A percentile compares a stretch with the other conserved stretches of the same genome.
Conservation (phyloP, 1,139 yeast species). For the Candida smagusa region DNA sequence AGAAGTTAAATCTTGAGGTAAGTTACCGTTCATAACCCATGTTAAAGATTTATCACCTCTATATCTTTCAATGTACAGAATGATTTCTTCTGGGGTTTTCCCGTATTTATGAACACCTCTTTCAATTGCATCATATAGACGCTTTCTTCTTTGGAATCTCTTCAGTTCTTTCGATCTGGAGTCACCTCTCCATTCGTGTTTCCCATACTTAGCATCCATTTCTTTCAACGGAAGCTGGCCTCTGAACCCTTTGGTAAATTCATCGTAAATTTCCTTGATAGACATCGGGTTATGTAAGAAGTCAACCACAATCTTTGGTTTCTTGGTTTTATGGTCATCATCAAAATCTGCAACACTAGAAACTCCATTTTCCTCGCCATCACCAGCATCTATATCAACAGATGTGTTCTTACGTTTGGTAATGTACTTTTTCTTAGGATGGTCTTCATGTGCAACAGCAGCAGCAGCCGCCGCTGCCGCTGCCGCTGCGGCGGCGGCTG, state of each 20-base stretch:
- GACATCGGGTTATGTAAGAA: slow-evolving; percentile 48
- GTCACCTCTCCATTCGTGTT: slow-evolving; percentile 48
- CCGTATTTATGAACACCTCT: slow-evolving; percentile 41
- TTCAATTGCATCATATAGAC: slow-evolving; percentile 45
- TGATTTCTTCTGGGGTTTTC: slow-evolving; percentile 43
- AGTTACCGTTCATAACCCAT: slow-evolving; percentile 50
- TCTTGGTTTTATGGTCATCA: slow-evolving; percentile 17
- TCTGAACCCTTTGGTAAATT: slow-evolving; percentile 44
- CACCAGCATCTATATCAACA: slow-evolving; percentile 7
- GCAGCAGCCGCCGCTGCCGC: slow-evolving; percentile 9
- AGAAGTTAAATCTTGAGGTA: slow-evolving; percentile 34
- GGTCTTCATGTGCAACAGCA: slow-evolving; percentile 7
- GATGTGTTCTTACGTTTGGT: slow-evolving; percentile 12
- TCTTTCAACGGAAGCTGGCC: slow-evolving; percentile 47
- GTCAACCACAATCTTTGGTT: slow-evolving; percentile 37
- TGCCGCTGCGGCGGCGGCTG: slow-evolving; percentile 9
- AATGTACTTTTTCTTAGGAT: slow-evolving; percentile 9
- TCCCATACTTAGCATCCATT: slow-evolving; percentile 44
- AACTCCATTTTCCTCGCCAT: slow-evolving; percentile 6
- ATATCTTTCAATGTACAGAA: slow-evolving; percentile 40
- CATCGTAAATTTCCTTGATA: slow-evolving; percentile 45
- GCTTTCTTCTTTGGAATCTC: slow-evolving; percentile 44
- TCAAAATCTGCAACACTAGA: slow-evolving; percentile 1
- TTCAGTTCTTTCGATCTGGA: slow-evolving; percentile 47
- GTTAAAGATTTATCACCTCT: slow-evolving; percentile 45